A percentile compares a stretch with the other conserved stretches of the same genome.
These are phyloP conservation scores for Pneumocystis murina DNA, from an alignment of 1,139 yeast species.

Conservation along the genomic window DNA sequence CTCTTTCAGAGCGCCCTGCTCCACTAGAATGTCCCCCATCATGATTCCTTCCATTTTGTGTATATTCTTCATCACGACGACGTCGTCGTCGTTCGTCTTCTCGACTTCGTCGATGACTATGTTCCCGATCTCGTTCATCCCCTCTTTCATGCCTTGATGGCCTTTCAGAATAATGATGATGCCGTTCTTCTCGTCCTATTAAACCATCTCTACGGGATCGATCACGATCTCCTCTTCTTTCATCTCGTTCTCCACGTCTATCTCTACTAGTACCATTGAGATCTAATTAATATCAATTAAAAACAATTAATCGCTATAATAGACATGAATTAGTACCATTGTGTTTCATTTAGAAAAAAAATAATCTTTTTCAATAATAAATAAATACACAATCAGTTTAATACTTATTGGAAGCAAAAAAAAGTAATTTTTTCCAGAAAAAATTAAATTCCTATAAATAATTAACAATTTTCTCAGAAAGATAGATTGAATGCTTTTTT, in stretches of 20 bases:
- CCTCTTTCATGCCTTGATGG: constrained; percentile 2
- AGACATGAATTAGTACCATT: background rate
- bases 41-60: constrained; percentile 3
- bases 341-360: background rate
- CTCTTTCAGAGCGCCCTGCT: background rate
- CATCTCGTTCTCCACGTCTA: constrained; percentile 2
- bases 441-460: background rate
- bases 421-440: background rate
- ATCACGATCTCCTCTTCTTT: constrained; percentile 1
- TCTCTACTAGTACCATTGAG: background rate
- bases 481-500: background rate
- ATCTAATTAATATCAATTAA: constrained; percentile 8
- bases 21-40: constrained; percentile 3
- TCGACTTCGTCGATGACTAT: constrained; percentile 2
- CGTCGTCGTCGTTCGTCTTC: constrained; percentile 2
- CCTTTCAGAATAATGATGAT: constrained; percentile 1
- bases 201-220: constrained; percentile 1
- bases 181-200: background rate
- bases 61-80: constrained; percentile 5
- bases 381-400: background rate
- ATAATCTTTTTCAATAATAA: background rate
- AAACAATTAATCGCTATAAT: background rate
- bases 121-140: constrained; percentile 1
- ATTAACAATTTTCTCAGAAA: background rate
- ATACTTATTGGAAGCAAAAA: background rate